A percentile compares a stretch with the other conserved stretches of the same genome.
Evolutionary conservation across 2,329 filamentous ascomycete species (phyloP).

Genomic region (Colletotrichum spaethianum): DNA sequence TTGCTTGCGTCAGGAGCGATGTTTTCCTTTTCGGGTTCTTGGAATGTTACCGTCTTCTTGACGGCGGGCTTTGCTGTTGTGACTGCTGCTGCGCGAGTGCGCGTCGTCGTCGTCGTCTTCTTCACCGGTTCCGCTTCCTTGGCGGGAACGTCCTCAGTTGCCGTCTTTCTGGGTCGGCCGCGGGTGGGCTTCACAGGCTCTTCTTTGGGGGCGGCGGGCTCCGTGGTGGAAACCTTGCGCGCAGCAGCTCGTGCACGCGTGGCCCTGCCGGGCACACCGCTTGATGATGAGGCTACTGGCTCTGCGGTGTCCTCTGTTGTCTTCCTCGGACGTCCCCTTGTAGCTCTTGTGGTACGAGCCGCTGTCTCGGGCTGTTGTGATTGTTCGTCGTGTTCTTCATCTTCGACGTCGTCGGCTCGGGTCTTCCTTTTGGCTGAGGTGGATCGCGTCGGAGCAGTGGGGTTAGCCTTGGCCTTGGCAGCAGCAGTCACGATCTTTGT

Average conservation of each 20-base stretch:
- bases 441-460: slow-evolving; percentile 46
- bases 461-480: slow-evolving; percentile 60
- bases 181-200: slow-evolving; percentile 55
- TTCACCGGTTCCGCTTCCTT: slow-evolving; percentile 46
- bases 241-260: slow-evolving; percentile 48
- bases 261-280: slow-evolving; percentile 45
- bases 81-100: slow-evolving; percentile 46
- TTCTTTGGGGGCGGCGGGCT: slow-evolving; percentile 42
- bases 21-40: slow-evolving; percentile 77
- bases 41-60: slow-evolving; percentile 75
- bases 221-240: slow-evolving; percentile 46
- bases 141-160: slow-evolving; percentile 43
- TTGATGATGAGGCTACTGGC: slow-evolving; percentile 34
- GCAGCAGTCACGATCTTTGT: slow-evolving; percentile 65
- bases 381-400: slow-evolving; percentile 58
- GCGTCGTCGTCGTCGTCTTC: slow-evolving; percentile 45
- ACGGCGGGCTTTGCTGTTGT: slow-evolving; percentile 58
- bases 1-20: slow-evolving; percentile 58
- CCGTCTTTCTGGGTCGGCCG: slow-evolving; percentile 60
- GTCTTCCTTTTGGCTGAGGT: slow-evolving; percentile 66
- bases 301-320: slow-evolving; percentile 40
- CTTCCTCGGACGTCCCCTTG: slow-evolving; percentile 65
- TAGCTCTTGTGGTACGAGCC: slow-evolving; percentile 53
- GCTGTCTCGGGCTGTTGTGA: slow-evolving; percentile 47
- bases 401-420: slow-evolving; percentile 66